phyloP scores from a whole-genome alignment of 345 rosid species.

The Eucalyptus pumila region DNA sequence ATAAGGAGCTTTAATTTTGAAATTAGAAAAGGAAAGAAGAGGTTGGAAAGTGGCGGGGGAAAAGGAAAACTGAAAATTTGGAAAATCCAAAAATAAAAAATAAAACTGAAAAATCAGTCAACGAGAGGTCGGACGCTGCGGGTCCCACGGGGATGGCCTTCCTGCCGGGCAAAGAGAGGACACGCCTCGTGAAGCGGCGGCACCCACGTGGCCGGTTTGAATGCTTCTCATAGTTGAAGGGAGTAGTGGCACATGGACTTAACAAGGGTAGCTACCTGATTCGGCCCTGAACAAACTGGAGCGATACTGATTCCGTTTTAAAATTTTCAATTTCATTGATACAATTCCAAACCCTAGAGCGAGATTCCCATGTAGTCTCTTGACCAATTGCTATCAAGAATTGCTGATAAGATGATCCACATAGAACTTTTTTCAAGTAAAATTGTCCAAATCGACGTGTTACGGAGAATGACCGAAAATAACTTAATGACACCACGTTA shows the following conservation, averaged over 20 bases:
- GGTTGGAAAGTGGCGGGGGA: not conserved
- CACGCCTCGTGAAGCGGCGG: conserved; percentile 5
- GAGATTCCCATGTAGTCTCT: not conserved
- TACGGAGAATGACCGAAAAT: accelerated
- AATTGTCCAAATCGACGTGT: accelerated
- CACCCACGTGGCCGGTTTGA: not conserved
- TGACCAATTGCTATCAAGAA: not conserved
- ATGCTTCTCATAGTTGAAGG: not conserved
- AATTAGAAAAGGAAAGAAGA: not conserved
- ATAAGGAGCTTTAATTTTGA: not conserved
- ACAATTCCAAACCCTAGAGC: not conserved
- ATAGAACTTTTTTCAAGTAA: not conserved
- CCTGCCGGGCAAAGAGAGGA: not conserved
- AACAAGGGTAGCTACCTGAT: not conserved
- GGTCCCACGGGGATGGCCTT: not conserved
- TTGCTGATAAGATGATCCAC: no score
- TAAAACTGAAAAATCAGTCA: not conserved
- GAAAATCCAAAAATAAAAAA: not conserved
- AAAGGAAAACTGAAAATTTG: not conserved
- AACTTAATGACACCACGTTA: accelerated
- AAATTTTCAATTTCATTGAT: not conserved
- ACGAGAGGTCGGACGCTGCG: not conserved
- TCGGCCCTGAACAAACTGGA: not conserved
- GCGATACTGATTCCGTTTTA: accelerated
- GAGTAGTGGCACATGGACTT: not conserved